Evolutionary conservation across 2,329 filamentous ascomycete genomes (phyloP).

Genomic region (Exophiala dermatitidis): DNA sequence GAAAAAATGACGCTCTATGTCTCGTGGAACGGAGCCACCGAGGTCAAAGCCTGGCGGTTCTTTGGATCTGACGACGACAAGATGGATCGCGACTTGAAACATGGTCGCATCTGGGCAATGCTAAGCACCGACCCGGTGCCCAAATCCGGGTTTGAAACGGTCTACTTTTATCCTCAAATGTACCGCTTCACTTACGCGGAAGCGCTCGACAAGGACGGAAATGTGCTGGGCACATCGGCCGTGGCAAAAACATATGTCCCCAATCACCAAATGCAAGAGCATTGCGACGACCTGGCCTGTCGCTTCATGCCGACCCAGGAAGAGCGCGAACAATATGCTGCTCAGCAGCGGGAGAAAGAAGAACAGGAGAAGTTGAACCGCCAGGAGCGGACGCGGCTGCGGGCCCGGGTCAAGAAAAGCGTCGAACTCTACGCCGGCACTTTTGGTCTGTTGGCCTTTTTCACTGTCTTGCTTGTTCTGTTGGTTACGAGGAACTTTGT

Average conservation of each 20-base stretch:
- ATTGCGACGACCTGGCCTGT: slow-evolving; percentile 24
- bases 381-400: neutral
- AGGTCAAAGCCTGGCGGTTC: slow-evolving; percentile 37
- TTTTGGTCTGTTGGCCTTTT: slow-evolving; percentile 10
- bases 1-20: slow-evolving; percentile 29
- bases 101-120: neutral
- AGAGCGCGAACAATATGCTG: slow-evolving; percentile 13
- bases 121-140: neutral
- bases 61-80: slow-evolving; percentile 25
- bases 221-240: slow-evolving; percentile 32
- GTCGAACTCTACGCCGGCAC: slow-evolving; percentile 13
- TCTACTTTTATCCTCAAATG: slow-evolving; percentile 26
- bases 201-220: slow-evolving; percentile 32
- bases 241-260: slow-evolving; percentile 35
- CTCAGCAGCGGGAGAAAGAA: slow-evolving; percentile 8
- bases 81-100: slow-evolving; percentile 9
- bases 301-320: slow-evolving; percentile 19
- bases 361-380: neutral
- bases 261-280: slow-evolving; percentile 30
- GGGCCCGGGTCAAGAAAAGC: slow-evolving; percentile 3
- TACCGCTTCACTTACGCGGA: slow-evolving; percentile 29
- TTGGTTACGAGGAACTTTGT: slow-evolving; percentile 18
- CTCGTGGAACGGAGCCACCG: slow-evolving; percentile 46
- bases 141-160: slow-evolving; percentile 38
- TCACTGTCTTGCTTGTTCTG: slow-evolving; percentile 12